These are phyloP conservation scores for Angomonas desouzai DNA, from an alignment of 208 protist species.

Conservation along the genomic window DNA sequence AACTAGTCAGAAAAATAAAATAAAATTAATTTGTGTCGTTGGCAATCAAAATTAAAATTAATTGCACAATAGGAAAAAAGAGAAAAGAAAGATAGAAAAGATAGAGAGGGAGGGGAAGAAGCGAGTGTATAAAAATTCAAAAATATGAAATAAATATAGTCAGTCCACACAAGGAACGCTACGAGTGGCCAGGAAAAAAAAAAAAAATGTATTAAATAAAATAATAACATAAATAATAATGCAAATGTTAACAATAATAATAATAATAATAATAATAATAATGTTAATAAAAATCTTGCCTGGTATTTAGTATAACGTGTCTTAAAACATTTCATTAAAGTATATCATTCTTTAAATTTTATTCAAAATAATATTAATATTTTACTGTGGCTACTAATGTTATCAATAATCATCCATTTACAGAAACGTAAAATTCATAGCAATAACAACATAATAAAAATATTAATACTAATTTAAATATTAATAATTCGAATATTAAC, in stretches of 20 bases:
- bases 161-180: not conserved
- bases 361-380: too few species aligned
- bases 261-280: not conserved
- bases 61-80: not conserved
- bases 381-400: too few species aligned
- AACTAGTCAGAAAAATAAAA: not conserved
- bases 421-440: too few species aligned
- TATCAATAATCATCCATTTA: too few species aligned
- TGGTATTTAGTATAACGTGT: not conserved
- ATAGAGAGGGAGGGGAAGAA: too few species aligned
- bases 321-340: not conserved
- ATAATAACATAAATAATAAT: not conserved
- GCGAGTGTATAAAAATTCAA: too few species aligned
- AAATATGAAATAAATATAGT: too few species aligned
- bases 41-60: not conserved
- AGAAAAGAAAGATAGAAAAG: not conserved
- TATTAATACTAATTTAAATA: too few species aligned
- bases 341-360: too few species aligned
- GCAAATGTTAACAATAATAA: not conserved
- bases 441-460: too few species aligned
- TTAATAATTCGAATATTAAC: too few species aligned
- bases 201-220: constrained; percentile 7
- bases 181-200: constrained; percentile 5
- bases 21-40: too few species aligned
- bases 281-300: not conserved